Evolutionary conservation across 192 early-diverging fungal genomes (phyloP).

Genomic region (Dissophora globulifera): DNA sequence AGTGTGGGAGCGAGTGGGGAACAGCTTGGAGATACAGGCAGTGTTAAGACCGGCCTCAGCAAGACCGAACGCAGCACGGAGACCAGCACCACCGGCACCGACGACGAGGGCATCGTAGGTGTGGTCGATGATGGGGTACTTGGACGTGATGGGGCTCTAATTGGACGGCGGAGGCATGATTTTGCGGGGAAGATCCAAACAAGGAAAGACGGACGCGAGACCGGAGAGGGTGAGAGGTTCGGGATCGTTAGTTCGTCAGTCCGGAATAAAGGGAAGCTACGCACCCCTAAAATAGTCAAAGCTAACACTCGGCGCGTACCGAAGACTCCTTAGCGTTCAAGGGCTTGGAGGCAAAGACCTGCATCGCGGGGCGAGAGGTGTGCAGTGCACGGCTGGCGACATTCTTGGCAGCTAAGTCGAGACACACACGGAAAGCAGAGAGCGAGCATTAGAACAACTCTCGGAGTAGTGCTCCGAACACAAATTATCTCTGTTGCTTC

Average conservation of each 20-base stretch:
- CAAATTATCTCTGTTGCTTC: background rate
- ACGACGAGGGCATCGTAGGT: constrained; percentile 99
- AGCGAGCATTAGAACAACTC: constrained; percentile 14
- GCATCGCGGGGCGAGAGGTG: constrained; percentile 67
- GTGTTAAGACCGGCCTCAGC: constrained; percentile 95
- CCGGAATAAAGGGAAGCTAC: background rate
- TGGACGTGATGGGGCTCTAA: constrained; percentile 68
- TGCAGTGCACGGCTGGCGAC: constrained; percentile 70
- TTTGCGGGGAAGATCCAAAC: constrained; percentile 50
- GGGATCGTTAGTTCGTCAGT: constrained; percentile 6
- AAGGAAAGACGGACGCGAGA: constrained; percentile 30
- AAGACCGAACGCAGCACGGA: constrained; percentile 97
- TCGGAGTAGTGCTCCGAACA: background rate
- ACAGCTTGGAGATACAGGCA: constrained; percentile 98
- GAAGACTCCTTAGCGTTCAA: constrained; percentile 78
- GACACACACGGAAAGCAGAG: no score
- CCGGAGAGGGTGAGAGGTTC: background rate
- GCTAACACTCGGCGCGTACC: constrained; percentile 43
- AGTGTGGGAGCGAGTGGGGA: constrained; percentile 98
- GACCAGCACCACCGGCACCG: constrained; percentile 98
- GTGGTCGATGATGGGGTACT: constrained; percentile 98
- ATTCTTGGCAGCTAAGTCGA: constrained; percentile 41
- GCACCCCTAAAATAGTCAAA: background rate
- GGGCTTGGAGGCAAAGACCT: constrained; percentile 78
- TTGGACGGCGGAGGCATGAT: background rate